Base-by-base conservation (phyloP, 306 rosid species). In the Vachellia collinsii region DNA sequence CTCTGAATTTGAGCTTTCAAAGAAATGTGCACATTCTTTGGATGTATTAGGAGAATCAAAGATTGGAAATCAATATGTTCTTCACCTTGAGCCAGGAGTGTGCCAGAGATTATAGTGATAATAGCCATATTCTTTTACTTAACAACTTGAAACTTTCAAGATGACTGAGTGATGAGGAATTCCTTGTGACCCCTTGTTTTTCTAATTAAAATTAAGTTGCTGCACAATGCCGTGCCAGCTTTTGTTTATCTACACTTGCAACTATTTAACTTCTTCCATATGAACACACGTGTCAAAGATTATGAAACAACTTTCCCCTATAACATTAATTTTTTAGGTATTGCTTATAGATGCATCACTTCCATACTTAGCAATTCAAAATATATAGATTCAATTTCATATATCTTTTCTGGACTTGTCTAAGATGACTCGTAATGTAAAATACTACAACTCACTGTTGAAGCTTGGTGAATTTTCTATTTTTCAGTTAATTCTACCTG, bases 71-170 rank as follows among this genome's bases (percentile, higher is more conserved):
- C 19, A 23, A 53, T 62, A 44, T 79, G n/a, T 53, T 76, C 43
- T 79, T 76, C 72, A 23, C 67, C 78, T 82, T 20, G 3, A 23
- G 51, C 16, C 14, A 61, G 79, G 38, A 67, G 73, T 43, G 72
- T n/a, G 8, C 16, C 23, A 38, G 23, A 66, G 14, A 19, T 66
- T 19, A 20, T 3, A 8, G 7, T 42, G 46, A 41, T 20, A 42
- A n/a, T 13, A 43, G 16, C 14, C 43, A 7, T 70, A 12, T 14
- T n/a, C 56, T 12, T 22, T 43, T 42, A 68, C 20, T 20, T 22
- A 10, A 5, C 6, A 68, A 22, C 19, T 43, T 11, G 42, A 68
- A 10, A 38, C 29, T n/a, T 38, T 67, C 43, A 12, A 67, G 25
- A 38, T 42, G 47, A 66, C 42, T 4, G 41, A n/a, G 36, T 67